These are phyloP conservation scores for Pseudogymnoascus destructans DNA, from an alignment of 2,329 filamentous ascomycete genomes.

Conservation along the genomic window DNA sequence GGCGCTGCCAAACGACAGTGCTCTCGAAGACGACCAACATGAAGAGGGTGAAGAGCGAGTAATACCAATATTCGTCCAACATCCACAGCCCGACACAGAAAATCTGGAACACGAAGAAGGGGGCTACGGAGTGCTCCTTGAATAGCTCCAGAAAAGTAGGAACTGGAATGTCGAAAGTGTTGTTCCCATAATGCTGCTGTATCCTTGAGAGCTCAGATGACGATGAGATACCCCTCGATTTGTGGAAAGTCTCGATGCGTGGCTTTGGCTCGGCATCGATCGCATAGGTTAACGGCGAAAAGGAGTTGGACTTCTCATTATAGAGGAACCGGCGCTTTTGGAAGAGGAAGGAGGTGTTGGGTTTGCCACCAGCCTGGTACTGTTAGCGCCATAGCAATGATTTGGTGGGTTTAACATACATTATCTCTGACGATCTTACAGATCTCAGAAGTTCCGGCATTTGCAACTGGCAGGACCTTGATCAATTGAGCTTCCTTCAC, in stretches of 20 bases:
- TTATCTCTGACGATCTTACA: slow-evolving; percentile 68
- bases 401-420: slow-evolving; percentile 28
- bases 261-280: slow-evolving; percentile 82
- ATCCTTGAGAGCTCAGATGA: slow-evolving; percentile 65
- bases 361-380: slow-evolving; percentile 52
- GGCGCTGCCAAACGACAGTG: slow-evolving; percentile 97
- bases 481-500: slow-evolving; percentile 70
- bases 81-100: slow-evolving; percentile 98
- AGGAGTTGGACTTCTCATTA: slow-evolving; percentile 55
- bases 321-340: slow-evolving; percentile 96
- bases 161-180: slow-evolving; percentile 95
- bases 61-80: slow-evolving; percentile 99
- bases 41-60: slow-evolving; percentile 95
- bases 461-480: slow-evolving; percentile 81
- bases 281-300: slow-evolving; percentile 68
- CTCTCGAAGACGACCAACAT: slow-evolving; percentile 98
- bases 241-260: slow-evolving; percentile 62
- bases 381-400: slow-evolving; percentile 15
- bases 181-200: slow-evolving; percentile 86
- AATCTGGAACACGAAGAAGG: slow-evolving; percentile 98
- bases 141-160: slow-evolving; percentile 92
- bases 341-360: slow-evolving; percentile 80
- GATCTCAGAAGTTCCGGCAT: slow-evolving; percentile 81
- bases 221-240: slow-evolving; percentile 59
- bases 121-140: slow-evolving; percentile 94